A percentile compares a stretch with the other conserved stretches of the same genome.
Conservation (phyloP, 179 eudicot genomes). For the Nepenthes alata region DNA sequence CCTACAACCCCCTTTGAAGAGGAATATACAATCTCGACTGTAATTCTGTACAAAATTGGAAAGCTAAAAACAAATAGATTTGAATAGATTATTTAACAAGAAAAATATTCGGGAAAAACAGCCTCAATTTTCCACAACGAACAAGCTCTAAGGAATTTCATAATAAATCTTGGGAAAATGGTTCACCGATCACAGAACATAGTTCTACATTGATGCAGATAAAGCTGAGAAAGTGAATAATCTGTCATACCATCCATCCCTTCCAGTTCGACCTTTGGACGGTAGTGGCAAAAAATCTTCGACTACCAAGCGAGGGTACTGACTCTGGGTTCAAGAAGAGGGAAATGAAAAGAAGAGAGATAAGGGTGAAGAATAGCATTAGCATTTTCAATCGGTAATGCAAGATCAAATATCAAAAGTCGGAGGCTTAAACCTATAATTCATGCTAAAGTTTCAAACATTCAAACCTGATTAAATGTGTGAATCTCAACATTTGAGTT, state of each 20-base stretch:
- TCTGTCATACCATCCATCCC: conserved; percentile 77
- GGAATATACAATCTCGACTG: too few relatives aligned
- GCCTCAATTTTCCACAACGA: neutral
- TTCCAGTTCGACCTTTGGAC: conserved; percentile 67
- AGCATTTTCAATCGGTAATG: neutral
- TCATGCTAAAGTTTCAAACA: neutral
- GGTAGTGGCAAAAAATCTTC: conserved; percentile 86
- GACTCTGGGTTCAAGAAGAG: conserved; percentile 43
- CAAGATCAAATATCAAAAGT: conserved; percentile 1
- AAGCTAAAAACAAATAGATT: too few relatives aligned
- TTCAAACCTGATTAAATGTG: conserved; percentile 86
- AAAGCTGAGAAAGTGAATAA: neutral
- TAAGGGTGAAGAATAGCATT: neutral
- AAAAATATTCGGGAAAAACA: neutral
- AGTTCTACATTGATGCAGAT: neutral
- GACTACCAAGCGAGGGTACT: conserved; percentile 88
- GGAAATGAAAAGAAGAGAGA: conserved; percentile 1
- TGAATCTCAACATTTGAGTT: conserved; percentile 69
- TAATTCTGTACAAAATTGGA: too few relatives aligned
- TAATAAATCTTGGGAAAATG: too few relatives aligned
- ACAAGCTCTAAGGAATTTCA: neutral
- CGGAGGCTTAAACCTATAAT: conserved; percentile 2
- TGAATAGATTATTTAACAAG: too few relatives aligned
- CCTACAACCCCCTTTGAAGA: too few relatives aligned
- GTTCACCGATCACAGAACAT: too few relatives aligned